phyloP scores from a whole-genome alignment of 148 eudicot species.

The Diospyros kaki region DNA sequence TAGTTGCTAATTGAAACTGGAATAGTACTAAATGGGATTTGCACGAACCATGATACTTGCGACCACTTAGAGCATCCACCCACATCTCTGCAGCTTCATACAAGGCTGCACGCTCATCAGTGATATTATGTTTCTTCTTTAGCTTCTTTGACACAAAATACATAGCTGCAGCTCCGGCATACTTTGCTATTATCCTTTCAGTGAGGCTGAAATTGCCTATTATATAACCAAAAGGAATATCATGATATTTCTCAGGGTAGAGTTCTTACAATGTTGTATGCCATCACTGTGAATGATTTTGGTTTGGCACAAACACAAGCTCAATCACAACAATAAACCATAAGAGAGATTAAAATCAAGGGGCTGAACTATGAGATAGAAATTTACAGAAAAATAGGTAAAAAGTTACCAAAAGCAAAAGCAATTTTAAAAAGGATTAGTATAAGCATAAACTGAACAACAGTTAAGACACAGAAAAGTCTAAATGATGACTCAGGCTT shows the following conservation, averaged over 20 bases:
- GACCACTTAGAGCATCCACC: constrained; percentile 84
- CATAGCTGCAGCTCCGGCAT: constrained; percentile 95
- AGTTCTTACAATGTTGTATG: neutral
- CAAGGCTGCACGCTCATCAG: constrained; percentile 67
- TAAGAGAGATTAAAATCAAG: neutral
- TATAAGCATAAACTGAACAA: neutral
- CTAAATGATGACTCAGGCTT: neutral
- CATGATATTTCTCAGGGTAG: neutral
- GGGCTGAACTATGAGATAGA: no score
- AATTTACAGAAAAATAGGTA: no score
- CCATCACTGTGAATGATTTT: neutral
- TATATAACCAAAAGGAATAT: neutral
- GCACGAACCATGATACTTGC: constrained; percentile 70
- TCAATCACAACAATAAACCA: neutral
- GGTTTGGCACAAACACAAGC: neutral
- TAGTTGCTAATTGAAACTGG: neutral
- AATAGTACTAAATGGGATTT: neutral
- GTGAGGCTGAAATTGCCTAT: constrained; percentile 84
- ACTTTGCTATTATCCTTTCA: constrained; percentile 73
- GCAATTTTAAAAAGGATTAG: no score
- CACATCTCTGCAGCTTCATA: constrained; percentile 73
- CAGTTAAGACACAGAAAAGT: neutral
- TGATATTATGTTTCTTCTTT: constrained; percentile 68
- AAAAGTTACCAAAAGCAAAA: no score
- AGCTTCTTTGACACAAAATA: constrained; percentile 74